Evolutionary conservation across 441 rosid genomes (phyloP).

Genomic region (Corymbia calophylla): DNA sequence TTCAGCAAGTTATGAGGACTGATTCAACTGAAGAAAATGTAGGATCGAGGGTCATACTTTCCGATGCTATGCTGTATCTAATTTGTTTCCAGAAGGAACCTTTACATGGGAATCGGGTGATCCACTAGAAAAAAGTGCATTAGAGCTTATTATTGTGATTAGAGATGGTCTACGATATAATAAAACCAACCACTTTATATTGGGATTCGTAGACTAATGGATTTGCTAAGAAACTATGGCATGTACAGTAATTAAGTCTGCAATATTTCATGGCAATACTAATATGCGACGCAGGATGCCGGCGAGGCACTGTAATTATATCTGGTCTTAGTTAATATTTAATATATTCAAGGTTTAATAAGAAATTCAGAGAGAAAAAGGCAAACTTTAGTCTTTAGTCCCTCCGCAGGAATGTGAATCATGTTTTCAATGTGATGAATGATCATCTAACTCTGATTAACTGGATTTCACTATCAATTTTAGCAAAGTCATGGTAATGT

Average conservation of each 20-base stretch:
- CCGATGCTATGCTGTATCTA: neutral
- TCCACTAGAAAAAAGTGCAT: neutral
- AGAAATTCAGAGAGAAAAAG: neutral
- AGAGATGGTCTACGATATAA: neutral
- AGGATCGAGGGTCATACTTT: neutral
- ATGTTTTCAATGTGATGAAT: neutral
- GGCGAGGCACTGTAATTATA: neutral
- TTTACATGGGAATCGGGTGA: neutral
- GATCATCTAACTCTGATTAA: neutral
- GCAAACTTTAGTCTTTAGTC: neutral
- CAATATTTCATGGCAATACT: neutral
- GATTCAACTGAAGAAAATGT: neutral
- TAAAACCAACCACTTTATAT: neutral
- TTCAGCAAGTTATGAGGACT: conserved; percentile 3
- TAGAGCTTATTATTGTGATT: neutral
- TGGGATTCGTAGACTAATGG: neutral
- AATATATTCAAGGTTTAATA: neutral
- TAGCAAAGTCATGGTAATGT: neutral
- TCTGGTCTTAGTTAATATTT: neutral
- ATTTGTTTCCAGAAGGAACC: neutral
- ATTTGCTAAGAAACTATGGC: neutral
- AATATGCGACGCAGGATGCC: neutral
- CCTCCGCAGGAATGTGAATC: neutral
- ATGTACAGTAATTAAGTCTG: neutral
- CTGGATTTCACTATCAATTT: neutral